Base-by-base conservation (phyloP, 176 grass and related monocot genomes). In the Poa annua region DNA sequence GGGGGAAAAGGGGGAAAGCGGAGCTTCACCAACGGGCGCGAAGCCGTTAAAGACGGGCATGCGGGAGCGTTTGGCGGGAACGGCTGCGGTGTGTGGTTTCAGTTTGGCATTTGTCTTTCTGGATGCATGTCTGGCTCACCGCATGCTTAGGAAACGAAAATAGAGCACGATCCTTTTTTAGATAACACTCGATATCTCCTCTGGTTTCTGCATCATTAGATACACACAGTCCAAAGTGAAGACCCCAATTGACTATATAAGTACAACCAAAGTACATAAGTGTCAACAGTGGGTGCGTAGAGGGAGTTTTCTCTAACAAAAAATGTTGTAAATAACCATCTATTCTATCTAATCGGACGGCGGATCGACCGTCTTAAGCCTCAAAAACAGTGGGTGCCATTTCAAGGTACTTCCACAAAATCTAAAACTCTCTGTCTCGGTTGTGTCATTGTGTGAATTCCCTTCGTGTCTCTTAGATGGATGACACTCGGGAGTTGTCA, bases 61-160 rank as follows among this genome's bases (percentile, higher is more conserved):
- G 25, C 56, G 66, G 51, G 86, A 88, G 81, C 59, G 38, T 84
- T 88, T 84, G 76, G 35, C 87, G 81, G 55, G 22, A 21, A 79
- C 35, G 65, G 66, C 55, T 56, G 72, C 19, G 17, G 3, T 42
- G 7, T 41, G 29, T 33, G 33, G 74, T 72, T 41, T 64, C 36
- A 34, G 38, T 84, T 88, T 66, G 66, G 54, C 8, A 9, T 32
- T 24, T 66, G 15, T 39, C 41, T 2, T 24, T 22, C 80, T 20
- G 24, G 13, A 73, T 19, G 41, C 72, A 48, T 39, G 36, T 59
- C 36, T 55, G 81, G 81, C 70, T 48, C 3, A 12, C 55, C 81
- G 39, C 57, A 50, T 36, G 36, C 9, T 41, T 67, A 49, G 80
- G 66, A 78, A 35, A 49, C 85, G 77, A 70, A 36, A 66, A 66